Conservation (phyloP, 805 yeast species). For the Ogataea corticis region DNA sequence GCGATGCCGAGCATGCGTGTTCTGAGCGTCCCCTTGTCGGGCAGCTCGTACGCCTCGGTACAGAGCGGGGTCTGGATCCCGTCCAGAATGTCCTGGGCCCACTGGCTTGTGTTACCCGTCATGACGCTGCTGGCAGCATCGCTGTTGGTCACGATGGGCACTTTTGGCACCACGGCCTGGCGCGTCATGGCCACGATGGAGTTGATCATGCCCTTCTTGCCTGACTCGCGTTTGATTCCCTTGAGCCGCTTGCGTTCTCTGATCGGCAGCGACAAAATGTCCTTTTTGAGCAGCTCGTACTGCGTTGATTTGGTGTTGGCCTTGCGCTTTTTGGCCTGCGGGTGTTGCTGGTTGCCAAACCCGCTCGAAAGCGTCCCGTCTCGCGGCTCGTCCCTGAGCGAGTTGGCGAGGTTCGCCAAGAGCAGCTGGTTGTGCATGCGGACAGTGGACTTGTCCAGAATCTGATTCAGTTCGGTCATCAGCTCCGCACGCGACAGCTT, state of each 20-base stretch:
- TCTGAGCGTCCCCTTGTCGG: constrained; percentile 71
- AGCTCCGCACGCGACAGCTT: constrained; percentile 77
- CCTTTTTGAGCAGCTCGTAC: constrained; percentile 78
- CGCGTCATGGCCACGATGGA: constrained; percentile 70
- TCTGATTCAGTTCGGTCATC: constrained; percentile 53
- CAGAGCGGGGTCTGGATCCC: constrained; percentile 82
- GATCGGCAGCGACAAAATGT: constrained; percentile 81
- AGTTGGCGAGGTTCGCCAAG: constrained; percentile 79
- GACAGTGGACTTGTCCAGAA: constrained; percentile 50
- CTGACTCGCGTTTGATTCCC: constrained; percentile 78
- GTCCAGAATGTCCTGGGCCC: constrained; percentile 91
- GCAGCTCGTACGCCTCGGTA: constrained; percentile 75
- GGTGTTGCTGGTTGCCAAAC: constrained; percentile 41
- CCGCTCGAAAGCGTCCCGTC: constrained; percentile 52
- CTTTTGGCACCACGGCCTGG: constrained; percentile 75
- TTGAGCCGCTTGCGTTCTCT: constrained; percentile 84
- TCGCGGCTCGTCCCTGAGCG: constrained; percentile 72
- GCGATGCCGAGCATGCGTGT: constrained; percentile 77
- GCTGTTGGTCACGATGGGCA: constrained; percentile 65
- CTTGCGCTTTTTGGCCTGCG: constrained; percentile 40
- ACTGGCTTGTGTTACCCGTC: constrained; percentile 56
- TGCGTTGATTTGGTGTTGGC: constrained; percentile 61
- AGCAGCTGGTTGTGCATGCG: constrained; percentile 81
- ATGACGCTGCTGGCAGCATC: constrained; percentile 12
- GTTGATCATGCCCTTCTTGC: constrained; percentile 71